phyloP scores from a whole-genome alignment of 768 basidiomycete species.

The Trametopsis cervina region DNA sequence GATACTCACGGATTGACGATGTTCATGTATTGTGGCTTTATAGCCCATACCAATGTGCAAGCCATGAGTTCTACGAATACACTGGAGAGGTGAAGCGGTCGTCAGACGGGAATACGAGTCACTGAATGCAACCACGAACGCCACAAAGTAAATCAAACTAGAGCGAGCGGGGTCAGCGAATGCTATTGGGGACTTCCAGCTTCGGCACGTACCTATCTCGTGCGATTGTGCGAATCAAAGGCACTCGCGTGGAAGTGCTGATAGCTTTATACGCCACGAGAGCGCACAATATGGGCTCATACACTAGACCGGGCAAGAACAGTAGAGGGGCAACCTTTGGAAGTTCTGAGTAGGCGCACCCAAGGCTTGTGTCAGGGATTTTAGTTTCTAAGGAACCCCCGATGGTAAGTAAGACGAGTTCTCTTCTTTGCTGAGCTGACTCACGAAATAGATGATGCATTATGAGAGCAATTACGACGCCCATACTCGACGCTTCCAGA shows the following conservation, averaged over 20 bases:
- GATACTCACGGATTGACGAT: conserved; percentile 19
- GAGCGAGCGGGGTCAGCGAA: too few species aligned
- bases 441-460: conserved; percentile 7
- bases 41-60: conserved; percentile 17
- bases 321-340: conserved; percentile 17
- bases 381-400: not conserved
- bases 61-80: conserved; percentile 17
- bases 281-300: conserved; percentile 19
- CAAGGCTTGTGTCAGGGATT: not conserved
- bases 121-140: too few species aligned
- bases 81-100: too few species aligned
- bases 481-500: conserved; percentile 8
- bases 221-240: conserved; percentile 6
- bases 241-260: not conserved
- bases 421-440: too few species aligned
- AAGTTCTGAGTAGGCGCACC: conserved; percentile 19
- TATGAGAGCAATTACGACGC: conserved; percentile 9
- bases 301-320: conserved; percentile 21
- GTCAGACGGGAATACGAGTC: too few species aligned
- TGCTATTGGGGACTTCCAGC: too few species aligned
- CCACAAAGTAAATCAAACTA: conserved; percentile 18
- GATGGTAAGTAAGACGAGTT: not conserved
- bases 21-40: conserved; percentile 15
- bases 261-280: conserved; percentile 19
- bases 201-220: conserved; percentile 9